A percentile compares a stretch with the other conserved stretches of the same genome.
Evolutionary conservation across 208 protist species (phyloP).

Genomic region (Porcisia deanei): DNA sequence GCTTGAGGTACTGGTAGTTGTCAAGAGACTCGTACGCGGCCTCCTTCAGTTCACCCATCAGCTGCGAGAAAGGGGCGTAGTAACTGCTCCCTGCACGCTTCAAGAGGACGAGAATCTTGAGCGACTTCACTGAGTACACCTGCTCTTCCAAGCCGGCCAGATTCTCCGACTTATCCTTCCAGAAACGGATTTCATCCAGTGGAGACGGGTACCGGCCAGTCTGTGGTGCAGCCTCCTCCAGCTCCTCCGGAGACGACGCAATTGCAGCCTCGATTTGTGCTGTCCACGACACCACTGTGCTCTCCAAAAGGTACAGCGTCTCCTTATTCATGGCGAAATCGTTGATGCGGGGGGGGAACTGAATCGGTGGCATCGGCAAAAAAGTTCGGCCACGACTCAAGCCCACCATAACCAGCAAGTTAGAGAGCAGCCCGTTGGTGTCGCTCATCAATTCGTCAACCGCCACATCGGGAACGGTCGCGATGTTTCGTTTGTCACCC

Average conservation of each 20-base stretch:
- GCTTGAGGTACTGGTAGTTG: conserved; percentile 93
- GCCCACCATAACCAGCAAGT: conserved; percentile 92
- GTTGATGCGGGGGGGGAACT: conserved; percentile 79
- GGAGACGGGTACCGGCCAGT: conserved; percentile 87
- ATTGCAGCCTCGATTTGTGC: conserved; percentile 92
- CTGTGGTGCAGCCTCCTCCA: conserved; percentile 60
- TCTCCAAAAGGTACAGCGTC: conserved; percentile 91
- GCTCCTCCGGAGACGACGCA: conserved; percentile 82
- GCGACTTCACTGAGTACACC: conserved; percentile 89
- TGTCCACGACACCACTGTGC: conserved; percentile 93
- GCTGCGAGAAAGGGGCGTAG: conserved; percentile 83
- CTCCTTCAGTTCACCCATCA: conserved; percentile 90
- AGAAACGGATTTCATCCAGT: conserved; percentile 95
- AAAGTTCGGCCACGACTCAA: conserved; percentile 93
- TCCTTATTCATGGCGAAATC: conserved; percentile 87
- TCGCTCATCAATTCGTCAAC: conserved; percentile 92
- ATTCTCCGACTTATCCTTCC: conserved; percentile 94
- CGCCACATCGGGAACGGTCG: conserved; percentile 93
- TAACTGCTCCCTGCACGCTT: conserved; percentile 92
- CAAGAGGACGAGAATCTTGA: conserved; percentile 93
- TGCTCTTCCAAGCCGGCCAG: conserved; percentile 93
- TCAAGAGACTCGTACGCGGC: conserved; percentile 84
- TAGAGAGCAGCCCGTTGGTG: conserved; percentile 85
- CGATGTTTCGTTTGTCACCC: conserved; percentile 82
- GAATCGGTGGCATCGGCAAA: conserved; percentile 90